Evolutionary conservation across 1,284 basidiomycete genomes (phyloP), one percentile per base, ranked within the genome.

Genomic region (Schizophyllum commune): DNA sequence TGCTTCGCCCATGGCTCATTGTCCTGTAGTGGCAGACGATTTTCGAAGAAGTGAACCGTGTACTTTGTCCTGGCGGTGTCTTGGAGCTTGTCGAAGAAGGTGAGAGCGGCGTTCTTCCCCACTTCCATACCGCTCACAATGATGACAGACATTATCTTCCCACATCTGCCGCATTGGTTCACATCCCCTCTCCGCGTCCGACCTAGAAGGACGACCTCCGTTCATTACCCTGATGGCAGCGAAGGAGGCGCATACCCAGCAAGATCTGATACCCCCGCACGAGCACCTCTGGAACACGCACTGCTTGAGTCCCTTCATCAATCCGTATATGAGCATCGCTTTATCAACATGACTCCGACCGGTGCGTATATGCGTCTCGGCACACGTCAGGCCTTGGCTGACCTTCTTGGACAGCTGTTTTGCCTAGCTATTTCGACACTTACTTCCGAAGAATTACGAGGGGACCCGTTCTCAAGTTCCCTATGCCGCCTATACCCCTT

Each of bases 21-120:
- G 39, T 17, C 13, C 39, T 59, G 3, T 63, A 90, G 88, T 91
- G 88, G 88, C 80, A 78, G 34, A 74, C 79, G 32, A 68, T 91
- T 6, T 86, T 88, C 63, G 85, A 88, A 88, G 88, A 91, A 75
- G 77, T 91, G 21, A 82, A 80, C 62, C 82, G 88, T 59, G 80
- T 91, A 1, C 75, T 91, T 62, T 75, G 80, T 62, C 85, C 85
- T 13, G 86, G 84, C 33, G 88, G 87, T 22, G 79, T 82, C n/a
- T 77, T 89, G 17, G 88, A 91, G 68, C 76, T 88, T 22, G 73
- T 86, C 52, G 88, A 90, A 73, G 84, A 89, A 69, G 88, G 88
- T 87, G 64, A 60, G 74, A 47, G 53, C 52, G 55, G 19, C 13
- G 17, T 17, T 47, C 39, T 2, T 47, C 17, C 17, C 39, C 9